phyloP scores from a whole-genome alignment of 768 basidiomycete species.

The Macrolepiota dolichaula region DNA sequence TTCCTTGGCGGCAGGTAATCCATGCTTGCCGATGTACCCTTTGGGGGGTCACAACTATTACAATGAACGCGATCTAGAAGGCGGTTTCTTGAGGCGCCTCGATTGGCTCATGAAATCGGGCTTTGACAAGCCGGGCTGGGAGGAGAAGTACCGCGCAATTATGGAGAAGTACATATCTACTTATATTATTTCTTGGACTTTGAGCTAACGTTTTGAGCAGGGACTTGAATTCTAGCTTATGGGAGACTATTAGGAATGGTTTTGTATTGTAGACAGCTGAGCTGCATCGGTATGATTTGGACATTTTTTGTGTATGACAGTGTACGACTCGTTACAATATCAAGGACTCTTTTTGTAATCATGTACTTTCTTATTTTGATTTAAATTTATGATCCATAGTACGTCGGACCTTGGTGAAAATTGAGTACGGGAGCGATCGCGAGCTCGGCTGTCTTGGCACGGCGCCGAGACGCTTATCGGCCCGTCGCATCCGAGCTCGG shows the following conservation, averaged over 20 bases:
- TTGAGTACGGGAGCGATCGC: not conserved
- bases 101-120: conserved; percentile 38
- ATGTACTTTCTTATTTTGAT: too few relatives aligned
- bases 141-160: conserved; percentile 35
- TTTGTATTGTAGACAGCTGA: not conserved
- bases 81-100: conserved; percentile 32
- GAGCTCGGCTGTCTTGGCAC: not conserved
- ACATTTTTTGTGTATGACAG: too few relatives aligned
- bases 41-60: conserved; percentile 66
- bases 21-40: conserved; percentile 31
- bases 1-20: conserved; percentile 5
- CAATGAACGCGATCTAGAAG: conserved; percentile 51
- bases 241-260: not conserved
- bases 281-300: too few relatives aligned
- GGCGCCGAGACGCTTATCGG: not conserved
- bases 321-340: too few relatives aligned
- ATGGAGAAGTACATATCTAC: conserved; percentile 7
- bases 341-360: too few relatives aligned
- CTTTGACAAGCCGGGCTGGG: conserved; percentile 36
- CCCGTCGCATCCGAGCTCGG: not conserved
- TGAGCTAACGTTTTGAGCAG: not conserved
- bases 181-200: not conserved
- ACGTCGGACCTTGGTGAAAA: not conserved
- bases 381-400: not conserved
- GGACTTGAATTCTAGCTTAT: not conserved